Evolutionary conservation across 208 protist genomes (phyloP), one percentile per base, ranked within the genome.

Genomic region (Trichomonas tenax): DNA sequence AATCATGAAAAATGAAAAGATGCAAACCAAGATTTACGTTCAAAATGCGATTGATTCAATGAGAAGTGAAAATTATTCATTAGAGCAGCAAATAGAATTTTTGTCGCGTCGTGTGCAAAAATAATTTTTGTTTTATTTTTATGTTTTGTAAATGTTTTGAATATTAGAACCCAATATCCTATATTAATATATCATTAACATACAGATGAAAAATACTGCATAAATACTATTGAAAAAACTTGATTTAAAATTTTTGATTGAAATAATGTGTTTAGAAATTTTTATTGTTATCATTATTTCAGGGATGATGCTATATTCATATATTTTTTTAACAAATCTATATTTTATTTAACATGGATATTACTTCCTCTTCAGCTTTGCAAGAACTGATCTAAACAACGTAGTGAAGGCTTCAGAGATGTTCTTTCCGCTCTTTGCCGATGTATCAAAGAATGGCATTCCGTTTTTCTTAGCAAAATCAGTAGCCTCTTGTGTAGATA

Each of bases 391-490:
- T 84, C 82, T 89, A 48, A 89, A 89, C 40, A 89, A 48, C n/a
- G 36, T 4, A 31, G 34, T 46, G 31, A 89, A 89, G 9, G 82
- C 40, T 48, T 89, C 82, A 46, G 82, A 46, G 36, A 89, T 40
- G 36, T 89, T 89, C 41, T 89, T 89, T 21, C 82, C 82, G 17
- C 38, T 48, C 23, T 46, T 44, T 9, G 82, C 82, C n/a, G 82
- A 89, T 31, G 82, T 89, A 46, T 89, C 82, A 46, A 89, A 89
- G 40, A 48, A 89, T n/a, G 34, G 82, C 23, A 89, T 89, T 89
- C 82, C 82, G 8, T 44, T 31, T 89, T 89, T 89, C 36, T 31
- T 44, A n/a, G 82, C 82, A 31, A 44, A 89, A 46, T n/a, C 34
- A n/a, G 0, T n/a, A 44, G 82, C 82, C 31, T 89, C 82, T 48